Conservation (phyloP, 2,329 filamentous ascomycete species). For the Hypoxylon sp. region DNA sequence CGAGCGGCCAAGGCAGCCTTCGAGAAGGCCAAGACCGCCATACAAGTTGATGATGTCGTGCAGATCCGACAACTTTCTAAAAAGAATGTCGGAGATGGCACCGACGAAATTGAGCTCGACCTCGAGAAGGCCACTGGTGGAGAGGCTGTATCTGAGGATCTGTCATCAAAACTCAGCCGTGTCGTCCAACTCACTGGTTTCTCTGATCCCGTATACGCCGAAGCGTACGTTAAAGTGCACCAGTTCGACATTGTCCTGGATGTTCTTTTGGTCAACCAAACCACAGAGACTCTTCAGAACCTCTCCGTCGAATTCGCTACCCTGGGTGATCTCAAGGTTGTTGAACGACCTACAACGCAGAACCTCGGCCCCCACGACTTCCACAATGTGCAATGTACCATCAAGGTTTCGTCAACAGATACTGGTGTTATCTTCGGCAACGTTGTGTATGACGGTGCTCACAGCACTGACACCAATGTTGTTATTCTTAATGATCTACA, state of each 20-base stretch:
- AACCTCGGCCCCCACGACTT: constrained; percentile 97
- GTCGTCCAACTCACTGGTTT: constrained; percentile 98
- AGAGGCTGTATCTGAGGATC: constrained; percentile 84
- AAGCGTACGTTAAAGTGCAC: constrained; percentile 98
- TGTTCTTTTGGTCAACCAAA: constrained; percentile 97
- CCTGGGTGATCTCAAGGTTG: constrained; percentile 95
- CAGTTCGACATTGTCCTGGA: constrained; percentile 99
- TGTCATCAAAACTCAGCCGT: constrained; percentile 93
- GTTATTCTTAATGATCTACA: constrained; percentile 98
- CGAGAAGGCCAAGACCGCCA: constrained; percentile 92
- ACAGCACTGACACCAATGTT: constrained; percentile 93
- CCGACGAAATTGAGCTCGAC: constrained; percentile 89
- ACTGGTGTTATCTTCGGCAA: constrained; percentile 99
- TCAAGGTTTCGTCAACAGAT: constrained; percentile 98
- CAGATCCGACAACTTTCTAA: constrained; percentile 93
- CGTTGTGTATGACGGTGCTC: constrained; percentile 95
- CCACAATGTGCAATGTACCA: constrained; percentile 97
- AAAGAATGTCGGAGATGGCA: constrained; percentile 86
- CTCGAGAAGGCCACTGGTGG: constrained; percentile 95
- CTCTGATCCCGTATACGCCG: constrained; percentile 98
- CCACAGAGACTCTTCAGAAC: constrained; percentile 95
- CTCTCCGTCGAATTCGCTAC: constrained; percentile 99
- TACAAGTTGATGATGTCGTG: constrained; percentile 96
- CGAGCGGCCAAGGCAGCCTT: constrained; percentile 93
- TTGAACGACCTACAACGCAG: constrained; percentile 95